phyloP scores from a whole-genome alignment of 371 early-diverging fungal genomes.

The Mortierella sp. region DNA sequence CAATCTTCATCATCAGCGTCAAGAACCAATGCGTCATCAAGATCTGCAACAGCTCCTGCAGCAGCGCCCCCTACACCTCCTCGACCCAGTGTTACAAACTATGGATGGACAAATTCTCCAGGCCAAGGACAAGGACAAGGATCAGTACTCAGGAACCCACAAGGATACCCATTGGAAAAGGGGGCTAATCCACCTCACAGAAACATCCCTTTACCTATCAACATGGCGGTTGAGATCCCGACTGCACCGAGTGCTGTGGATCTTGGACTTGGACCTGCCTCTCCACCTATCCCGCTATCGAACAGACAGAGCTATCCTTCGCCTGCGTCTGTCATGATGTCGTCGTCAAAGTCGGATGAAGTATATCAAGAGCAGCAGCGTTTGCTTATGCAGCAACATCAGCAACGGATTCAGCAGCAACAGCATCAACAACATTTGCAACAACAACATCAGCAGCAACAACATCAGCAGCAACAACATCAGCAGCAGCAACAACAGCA shows the following conservation, averaged over 20 bases:
- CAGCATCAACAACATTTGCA: background rate
- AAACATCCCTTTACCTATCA: constrained; percentile 18
- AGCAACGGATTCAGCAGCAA: background rate
- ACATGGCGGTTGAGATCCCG: constrained; percentile 8
- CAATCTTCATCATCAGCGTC: background rate
- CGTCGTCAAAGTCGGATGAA: background rate
- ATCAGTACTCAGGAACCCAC: background rate
- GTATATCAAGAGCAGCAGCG: background rate
- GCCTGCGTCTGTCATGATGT: background rate
- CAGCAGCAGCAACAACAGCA: background rate
- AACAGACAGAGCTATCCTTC: background rate
- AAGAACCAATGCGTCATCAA: background rate
- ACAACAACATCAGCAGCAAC: background rate
- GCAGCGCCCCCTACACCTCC: background rate
- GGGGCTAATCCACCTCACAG: background rate
- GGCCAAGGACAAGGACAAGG: background rate
- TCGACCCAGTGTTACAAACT: background rate
- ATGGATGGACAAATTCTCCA: background rate
- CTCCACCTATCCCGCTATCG: constrained; percentile 7
- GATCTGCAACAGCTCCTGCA: constrained; percentile 1
- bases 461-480: background rate
- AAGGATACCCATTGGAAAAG: constrained; percentile 27
- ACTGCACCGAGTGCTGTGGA: constrained; percentile 35
- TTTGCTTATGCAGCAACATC: background rate
- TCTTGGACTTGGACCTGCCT: constrained; percentile 29